Evolutionary conservation across 2,329 filamentous ascomycete species (phyloP), one percentile per base, ranked within the genome.

Genomic region (Stachybotrys elegans): DNA sequence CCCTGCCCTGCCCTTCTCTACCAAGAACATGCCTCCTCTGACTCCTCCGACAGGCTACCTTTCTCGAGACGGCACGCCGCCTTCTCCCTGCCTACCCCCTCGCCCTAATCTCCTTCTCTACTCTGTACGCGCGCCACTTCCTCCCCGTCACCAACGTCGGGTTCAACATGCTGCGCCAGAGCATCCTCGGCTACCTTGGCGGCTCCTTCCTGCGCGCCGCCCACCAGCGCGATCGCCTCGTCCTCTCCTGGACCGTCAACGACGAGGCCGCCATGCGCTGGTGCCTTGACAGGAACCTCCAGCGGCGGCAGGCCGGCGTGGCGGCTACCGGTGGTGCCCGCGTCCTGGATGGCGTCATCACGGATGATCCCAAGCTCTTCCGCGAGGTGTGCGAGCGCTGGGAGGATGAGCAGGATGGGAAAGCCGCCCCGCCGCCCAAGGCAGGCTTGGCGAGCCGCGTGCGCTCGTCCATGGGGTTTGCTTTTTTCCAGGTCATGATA

Each of bases 211-310:
- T 90, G 14, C 70, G 71, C 12, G 76, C 83, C 43, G 78, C 80
- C 21, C 74, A 51, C 11, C 46, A 47, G 19, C 44, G 48, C 20
- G 51, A 75, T 48, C 75, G 85, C 19, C 75, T 77, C 4, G 69
- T 96, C 5, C 83, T 85, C 55, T 77, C 81, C 1, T 97, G 92
- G 92, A 96, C 91, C 0, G 86, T 95, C 41, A 95, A 97, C 60
- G 77, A 85, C 13, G 76, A 79, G 49, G 71, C 74, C 40, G 78
- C 81, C 65, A 96, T 97, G 91, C 76, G 81, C 54, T 95, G 89
- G 88, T 77, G 81, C 50, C 79, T 95, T 25, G 52, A 55, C 4
- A 57, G 58, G 48, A 63, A 66, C 40, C 37, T 48, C 13, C 47
- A 54, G 16, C 49, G 44, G 11, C 65, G 12, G 17, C 11, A 14